Evolutionary conservation across 345 rosid genomes (phyloP).

Genomic region (Noccaea bulbosa): DNA sequence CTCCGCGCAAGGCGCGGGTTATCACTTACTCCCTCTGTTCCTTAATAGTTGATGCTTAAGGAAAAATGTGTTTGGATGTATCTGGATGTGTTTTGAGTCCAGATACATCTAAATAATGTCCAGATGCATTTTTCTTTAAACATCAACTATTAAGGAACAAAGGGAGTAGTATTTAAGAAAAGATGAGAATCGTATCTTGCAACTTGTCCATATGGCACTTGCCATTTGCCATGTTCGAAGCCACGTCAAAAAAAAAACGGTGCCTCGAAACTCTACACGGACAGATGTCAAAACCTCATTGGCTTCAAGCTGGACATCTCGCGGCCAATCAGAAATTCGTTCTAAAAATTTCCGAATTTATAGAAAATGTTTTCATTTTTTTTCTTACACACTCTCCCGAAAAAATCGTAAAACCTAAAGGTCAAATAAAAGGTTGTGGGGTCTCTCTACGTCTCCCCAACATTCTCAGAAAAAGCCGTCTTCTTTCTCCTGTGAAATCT

Average conservation of each 20-base stretch:
- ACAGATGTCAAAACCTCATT: background rate
- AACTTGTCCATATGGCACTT: constrained; percentile 31
- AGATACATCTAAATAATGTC: too few relatives aligned
- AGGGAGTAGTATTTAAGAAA: too few relatives aligned
- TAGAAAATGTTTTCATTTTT: background rate
- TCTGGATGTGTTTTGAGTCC: too few relatives aligned
- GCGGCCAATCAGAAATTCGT: constrained; percentile 31
- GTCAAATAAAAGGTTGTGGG: constrained; percentile 39
- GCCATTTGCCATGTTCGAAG: background rate
- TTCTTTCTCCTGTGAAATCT: constrained; percentile 10
- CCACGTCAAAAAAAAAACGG: background rate
- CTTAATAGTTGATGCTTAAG: too few relatives aligned
- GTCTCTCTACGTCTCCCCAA: constrained; percentile 13
- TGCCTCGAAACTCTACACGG: background rate
- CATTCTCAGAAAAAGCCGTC: constrained; percentile 40
- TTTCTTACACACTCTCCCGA: constrained; percentile 7
- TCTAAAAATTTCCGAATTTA: background rate
- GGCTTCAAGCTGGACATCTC: constrained; percentile 11
- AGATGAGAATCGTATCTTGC: constrained; percentile 5
- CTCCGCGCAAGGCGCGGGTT: too few relatives aligned
- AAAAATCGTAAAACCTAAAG: constrained; percentile 32
- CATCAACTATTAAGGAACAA: too few relatives aligned
- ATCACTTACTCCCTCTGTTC: too few relatives aligned
- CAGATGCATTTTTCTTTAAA: too few relatives aligned
- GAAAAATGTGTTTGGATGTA: too few relatives aligned